phyloP scores from a whole-genome alignment of 139 green algal genomes.

The Chlamydomonas asymmetrica region DNA sequence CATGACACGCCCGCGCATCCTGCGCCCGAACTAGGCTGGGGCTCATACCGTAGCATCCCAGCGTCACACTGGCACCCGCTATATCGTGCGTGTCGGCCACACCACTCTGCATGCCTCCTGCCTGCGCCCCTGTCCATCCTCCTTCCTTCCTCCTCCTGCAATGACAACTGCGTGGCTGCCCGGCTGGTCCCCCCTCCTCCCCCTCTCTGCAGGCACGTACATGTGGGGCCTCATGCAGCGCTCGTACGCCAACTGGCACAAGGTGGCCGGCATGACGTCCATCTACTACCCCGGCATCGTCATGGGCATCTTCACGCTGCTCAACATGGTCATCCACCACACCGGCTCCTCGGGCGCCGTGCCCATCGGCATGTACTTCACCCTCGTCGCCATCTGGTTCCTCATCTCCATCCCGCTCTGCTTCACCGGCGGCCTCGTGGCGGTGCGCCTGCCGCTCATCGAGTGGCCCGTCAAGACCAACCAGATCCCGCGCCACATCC shows the following conservation, averaged over 20 bases:
- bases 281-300: constrained; percentile 88
- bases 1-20: no score
- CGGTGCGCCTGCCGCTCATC: constrained; percentile 49
- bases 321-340: constrained; percentile 84
- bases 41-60: no score
- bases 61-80: no score
- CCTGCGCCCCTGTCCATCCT: no score
- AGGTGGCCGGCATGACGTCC: constrained; percentile 44
- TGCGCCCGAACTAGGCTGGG: no score
- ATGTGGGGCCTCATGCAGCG: constrained; percentile 86
- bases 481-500: constrained; percentile 97
- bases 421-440: constrained; percentile 63
- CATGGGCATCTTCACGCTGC: constrained; percentile 70
- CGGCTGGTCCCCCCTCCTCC: no score
- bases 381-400: constrained; percentile 89
- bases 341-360: constrained; percentile 83
- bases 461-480: constrained; percentile 88
- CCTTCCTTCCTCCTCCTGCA: no score
- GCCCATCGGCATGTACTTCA: constrained; percentile 87
- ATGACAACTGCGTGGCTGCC: no score
- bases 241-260: constrained; percentile 68
- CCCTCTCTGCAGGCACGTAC: constrained; percentile 72
- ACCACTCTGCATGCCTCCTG: no score
- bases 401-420: constrained; percentile 83
- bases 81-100: no score